Percentiles rank a stretch among this genome's conserved stretches.
phyloP scores from a whole-genome alignment of 805 yeast species.

The Ogataea allantospora region DNA sequence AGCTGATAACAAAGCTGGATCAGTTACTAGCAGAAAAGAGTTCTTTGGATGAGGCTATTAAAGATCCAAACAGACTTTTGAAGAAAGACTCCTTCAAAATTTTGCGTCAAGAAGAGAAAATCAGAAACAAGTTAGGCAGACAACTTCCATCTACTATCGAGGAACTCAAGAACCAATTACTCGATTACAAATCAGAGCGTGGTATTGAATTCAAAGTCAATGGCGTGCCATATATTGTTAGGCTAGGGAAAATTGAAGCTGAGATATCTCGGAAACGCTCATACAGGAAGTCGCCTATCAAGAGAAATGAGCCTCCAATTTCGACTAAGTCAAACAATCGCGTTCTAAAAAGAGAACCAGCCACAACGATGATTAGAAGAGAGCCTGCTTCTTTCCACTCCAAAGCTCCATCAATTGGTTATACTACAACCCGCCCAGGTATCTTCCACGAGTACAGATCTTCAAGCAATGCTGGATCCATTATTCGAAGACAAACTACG shows the following conservation, averaged over 20 bases:
- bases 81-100: slow-evolving; percentile 77
- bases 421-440: slow-evolving; percentile 2
- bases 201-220: slow-evolving; percentile 41
- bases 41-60: slow-evolving; percentile 64
- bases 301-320: too few species aligned
- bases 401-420: slow-evolving; percentile 5
- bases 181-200: slow-evolving; percentile 44
- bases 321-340: not conserved
- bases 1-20: slow-evolving; percentile 53
- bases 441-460: slow-evolving; percentile 1
- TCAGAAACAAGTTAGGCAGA: slow-evolving; percentile 64
- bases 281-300: slow-evolving; percentile 18
- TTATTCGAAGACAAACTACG: slow-evolving; percentile 20
- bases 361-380: not conserved
- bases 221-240: slow-evolving; percentile 47
- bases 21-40: slow-evolving; percentile 57
- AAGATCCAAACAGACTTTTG: slow-evolving; percentile 76
- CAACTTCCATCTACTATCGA: slow-evolving; percentile 63
- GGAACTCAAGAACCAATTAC: slow-evolving; percentile 47
- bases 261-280: slow-evolving; percentile 16
- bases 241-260: slow-evolving; percentile 23
- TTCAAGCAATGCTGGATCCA: slow-evolving; percentile 18
- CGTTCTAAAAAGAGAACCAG: not conserved
- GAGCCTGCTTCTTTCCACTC: slow-evolving; percentile 1
- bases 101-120: slow-evolving; percentile 74